A percentile compares a stretch with the other conserved stretches of the same genome.
phyloP scores from a whole-genome alignment of 768 basidiomycete species.

The Porphyrellus cyaneotinctus region DNA sequence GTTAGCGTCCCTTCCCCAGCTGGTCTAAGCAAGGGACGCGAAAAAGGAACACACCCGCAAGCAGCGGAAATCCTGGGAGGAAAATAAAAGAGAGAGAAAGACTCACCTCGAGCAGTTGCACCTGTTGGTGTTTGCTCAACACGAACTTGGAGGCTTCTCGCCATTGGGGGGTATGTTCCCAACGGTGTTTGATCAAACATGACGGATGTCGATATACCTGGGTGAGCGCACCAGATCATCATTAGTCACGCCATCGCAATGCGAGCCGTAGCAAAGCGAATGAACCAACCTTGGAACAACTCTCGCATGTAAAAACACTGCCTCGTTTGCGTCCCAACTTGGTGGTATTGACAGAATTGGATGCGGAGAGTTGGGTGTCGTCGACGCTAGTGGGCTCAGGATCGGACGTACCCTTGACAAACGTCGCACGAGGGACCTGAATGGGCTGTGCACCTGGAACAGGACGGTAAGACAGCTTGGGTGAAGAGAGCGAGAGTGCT shows the following conservation, averaged over 20 bases:
- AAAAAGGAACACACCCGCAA: neutral
- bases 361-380: conserved; percentile 9
- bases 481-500: conserved; percentile 38
- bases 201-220: conserved; percentile 90
- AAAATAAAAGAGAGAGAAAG: neutral
- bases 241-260: conserved; percentile 6
- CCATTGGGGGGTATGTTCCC: conserved; percentile 98
- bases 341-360: conserved; percentile 16
- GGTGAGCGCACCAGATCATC: neutral
- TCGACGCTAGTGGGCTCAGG: conserved; percentile 12
- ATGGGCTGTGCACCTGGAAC: conserved; percentile 13
- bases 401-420: conserved; percentile 5
- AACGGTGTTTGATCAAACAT: conserved; percentile 95
- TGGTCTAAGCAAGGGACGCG: neutral
- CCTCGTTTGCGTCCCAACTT: conserved; percentile 72
- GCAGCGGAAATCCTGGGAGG: neutral
- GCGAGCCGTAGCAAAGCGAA: conserved; percentile 3
- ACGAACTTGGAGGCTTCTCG: conserved; percentile 87
- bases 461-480: conserved; percentile 30
- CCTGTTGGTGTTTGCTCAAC: conserved; percentile 94
- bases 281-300: conserved; percentile 76
- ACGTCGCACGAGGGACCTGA: neutral
- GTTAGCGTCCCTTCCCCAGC: neutral
- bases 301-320: conserved; percentile 87
- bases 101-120: conserved; percentile 85